Conservation (phyloP, 176 grass and related monocot species). For the Chrysopogon serrulatus region DNA sequence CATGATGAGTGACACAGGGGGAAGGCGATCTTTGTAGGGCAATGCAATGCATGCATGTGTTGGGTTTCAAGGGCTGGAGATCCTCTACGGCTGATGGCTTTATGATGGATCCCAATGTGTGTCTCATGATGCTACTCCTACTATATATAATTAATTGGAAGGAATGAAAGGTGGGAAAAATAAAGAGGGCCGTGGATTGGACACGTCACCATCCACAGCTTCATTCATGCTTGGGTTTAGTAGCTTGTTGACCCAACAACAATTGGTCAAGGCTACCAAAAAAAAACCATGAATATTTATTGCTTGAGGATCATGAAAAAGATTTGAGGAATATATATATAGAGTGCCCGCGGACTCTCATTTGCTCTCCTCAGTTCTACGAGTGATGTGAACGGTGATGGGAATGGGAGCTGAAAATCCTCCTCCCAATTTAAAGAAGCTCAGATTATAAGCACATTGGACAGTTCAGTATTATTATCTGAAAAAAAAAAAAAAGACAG, state of each 20-base stretch:
- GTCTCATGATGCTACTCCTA: background rate
- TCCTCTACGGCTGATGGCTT: conserved; percentile 36
- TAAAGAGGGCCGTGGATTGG: background rate
- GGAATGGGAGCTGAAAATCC: background rate
- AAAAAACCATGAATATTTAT: background rate
- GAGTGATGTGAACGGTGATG: background rate
- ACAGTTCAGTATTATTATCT: too few relatives aligned
- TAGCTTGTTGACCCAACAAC: background rate
- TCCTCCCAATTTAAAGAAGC: background rate
- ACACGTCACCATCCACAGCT: background rate
- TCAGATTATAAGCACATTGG: too few relatives aligned
- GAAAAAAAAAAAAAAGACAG: background rate
- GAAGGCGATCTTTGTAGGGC: conserved; percentile 7
- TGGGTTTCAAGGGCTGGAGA: background rate
- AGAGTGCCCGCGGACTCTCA: background rate
- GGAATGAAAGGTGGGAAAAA: background rate
- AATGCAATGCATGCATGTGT: background rate
- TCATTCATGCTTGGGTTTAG: too few relatives aligned
- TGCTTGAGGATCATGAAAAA: background rate
- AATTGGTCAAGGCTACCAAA: background rate
- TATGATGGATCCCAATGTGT: conserved; percentile 32
- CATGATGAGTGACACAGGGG: conserved; percentile 15
- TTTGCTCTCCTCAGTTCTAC: background rate
- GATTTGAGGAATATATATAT: background rate
- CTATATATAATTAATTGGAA: background rate